A percentile compares a stretch with the other conserved stretches of the same genome.
phyloP scores from a whole-genome alignment of 2,329 filamentous ascomycete genomes.

The Trichoderma arundinaceum region DNA sequence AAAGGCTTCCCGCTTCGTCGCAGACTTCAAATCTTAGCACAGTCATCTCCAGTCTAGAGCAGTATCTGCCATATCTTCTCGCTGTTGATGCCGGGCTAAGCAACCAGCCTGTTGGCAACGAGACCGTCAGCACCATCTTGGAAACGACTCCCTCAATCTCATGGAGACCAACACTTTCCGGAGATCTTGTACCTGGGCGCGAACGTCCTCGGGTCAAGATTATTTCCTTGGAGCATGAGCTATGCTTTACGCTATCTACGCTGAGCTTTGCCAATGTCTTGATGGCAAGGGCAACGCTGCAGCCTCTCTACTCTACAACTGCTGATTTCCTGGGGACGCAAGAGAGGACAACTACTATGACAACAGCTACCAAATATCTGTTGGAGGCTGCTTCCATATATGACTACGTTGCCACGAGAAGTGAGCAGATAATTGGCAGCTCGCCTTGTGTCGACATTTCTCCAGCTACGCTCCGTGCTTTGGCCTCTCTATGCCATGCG shows the following conservation, averaged over 20 bases:
- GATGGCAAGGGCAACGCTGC: constrained; percentile 73
- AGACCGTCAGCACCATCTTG: constrained; percentile 71
- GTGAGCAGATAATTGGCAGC: constrained; percentile 50
- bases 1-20: constrained; percentile 75
- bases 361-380: constrained; percentile 76
- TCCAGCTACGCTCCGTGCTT: constrained; percentile 58
- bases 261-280: constrained; percentile 76
- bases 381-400: constrained; percentile 81
- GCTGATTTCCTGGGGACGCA: constrained; percentile 65
- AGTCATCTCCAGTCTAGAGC: constrained; percentile 71
- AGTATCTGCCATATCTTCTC: constrained; percentile 84
- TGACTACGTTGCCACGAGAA: constrained; percentile 67
- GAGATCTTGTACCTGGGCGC: constrained; percentile 66
- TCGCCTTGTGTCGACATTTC: constrained; percentile 60
- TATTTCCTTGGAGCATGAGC: constrained; percentile 78
- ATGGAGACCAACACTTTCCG: constrained; percentile 83
- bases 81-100: constrained; percentile 76
- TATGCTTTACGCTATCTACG: constrained; percentile 78
- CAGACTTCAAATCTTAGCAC: constrained; percentile 73
- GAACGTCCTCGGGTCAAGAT: constrained; percentile 72
- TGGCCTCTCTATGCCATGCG: constrained; percentile 73
- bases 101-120: constrained; percentile 52
- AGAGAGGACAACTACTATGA: constrained; percentile 72
- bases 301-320: constrained; percentile 72
- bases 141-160: constrained; percentile 67